These are phyloP conservation scores for Fusarium coffeatum DNA, from an alignment of 2,329 filamentous ascomycete genomes.

Conservation along the genomic window DNA sequence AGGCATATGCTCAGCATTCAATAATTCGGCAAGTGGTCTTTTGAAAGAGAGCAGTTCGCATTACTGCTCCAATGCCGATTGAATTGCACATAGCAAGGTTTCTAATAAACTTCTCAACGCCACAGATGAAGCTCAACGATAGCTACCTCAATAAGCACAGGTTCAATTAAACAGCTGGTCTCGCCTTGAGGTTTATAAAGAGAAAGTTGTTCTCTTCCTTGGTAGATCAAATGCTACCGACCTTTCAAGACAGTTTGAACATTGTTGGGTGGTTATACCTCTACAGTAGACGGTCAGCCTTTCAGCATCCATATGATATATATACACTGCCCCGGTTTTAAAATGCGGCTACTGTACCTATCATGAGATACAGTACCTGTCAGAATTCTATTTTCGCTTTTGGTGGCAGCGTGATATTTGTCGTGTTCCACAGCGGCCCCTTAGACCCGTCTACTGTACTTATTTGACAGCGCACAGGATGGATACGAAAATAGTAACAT, in stretches of 20 bases:
- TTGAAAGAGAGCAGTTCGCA: no score
- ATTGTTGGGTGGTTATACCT: not conserved
- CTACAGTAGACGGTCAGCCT: not conserved
- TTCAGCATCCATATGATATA: not conserved
- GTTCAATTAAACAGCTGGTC: not conserved
- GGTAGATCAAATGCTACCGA: not conserved
- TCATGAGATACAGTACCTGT: not conserved
- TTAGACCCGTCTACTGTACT: not conserved
- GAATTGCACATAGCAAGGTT: not conserved
- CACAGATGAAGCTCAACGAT: not conserved
- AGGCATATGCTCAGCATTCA: not conserved
- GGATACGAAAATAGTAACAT: constrained; percentile 15
- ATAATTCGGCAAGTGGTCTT: not conserved
- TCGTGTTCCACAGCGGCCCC: constrained; percentile 12
- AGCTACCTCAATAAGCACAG: not conserved
- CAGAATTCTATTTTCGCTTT: not conserved
- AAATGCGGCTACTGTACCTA: not conserved
- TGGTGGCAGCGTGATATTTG: not conserved
- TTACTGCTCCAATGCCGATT: no score
- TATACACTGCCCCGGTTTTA: not conserved
- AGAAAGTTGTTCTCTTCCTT: not conserved
- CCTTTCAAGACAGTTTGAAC: not conserved
- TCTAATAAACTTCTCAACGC: not conserved
- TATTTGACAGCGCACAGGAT: constrained; percentile 3
- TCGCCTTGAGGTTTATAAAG: no score